These are phyloP conservation scores for Cucumis melo DNA, from an alignment of 306 rosid species.

Conservation along the genomic window DNA sequence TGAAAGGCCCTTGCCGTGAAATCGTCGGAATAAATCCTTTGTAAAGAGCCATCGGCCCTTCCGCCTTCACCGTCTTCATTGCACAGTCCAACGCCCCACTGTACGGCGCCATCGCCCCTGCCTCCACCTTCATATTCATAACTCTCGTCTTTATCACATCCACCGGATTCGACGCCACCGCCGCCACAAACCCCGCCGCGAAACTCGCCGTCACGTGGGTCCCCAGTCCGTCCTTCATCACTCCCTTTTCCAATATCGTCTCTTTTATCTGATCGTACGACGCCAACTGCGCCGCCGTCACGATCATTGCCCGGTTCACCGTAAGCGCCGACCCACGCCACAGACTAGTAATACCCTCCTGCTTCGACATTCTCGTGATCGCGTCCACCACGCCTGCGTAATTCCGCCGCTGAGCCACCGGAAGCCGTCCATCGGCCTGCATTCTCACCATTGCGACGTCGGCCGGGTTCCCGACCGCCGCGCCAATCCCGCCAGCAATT, in stretches of 20 bases:
- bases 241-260: conserved; percentile 31
- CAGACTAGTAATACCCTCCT: conserved; percentile 62
- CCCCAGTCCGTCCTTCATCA: conserved; percentile 58
- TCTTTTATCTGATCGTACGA: conserved; percentile 75
- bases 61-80: conserved; percentile 48
- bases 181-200: conserved; percentile 81
- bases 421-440: conserved; percentile 82
- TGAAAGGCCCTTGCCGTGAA: conserved; percentile 81
- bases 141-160: conserved; percentile 90
- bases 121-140: conserved; percentile 76
- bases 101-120: conserved; percentile 33
- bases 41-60: conserved; percentile 73
- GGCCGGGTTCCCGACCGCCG: conserved; percentile 77
- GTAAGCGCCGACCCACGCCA: conserved; percentile 88
- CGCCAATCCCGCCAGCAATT: conserved; percentile 66
- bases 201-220: conserved; percentile 78
- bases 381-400: conserved; percentile 64
- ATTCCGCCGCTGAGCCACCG: conserved; percentile 44
- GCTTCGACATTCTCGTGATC: conserved; percentile 32
- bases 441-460: conserved; percentile 87
- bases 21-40: conserved; percentile 80
- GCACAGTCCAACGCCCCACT: conserved; percentile 78
- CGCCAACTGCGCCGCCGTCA: conserved; percentile 81
- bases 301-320: conserved; percentile 91
- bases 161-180: conserved; percentile 81